Conservation (phyloP, 2,329 filamentous ascomycete genomes). For the Nemania bipapillata region DNA sequence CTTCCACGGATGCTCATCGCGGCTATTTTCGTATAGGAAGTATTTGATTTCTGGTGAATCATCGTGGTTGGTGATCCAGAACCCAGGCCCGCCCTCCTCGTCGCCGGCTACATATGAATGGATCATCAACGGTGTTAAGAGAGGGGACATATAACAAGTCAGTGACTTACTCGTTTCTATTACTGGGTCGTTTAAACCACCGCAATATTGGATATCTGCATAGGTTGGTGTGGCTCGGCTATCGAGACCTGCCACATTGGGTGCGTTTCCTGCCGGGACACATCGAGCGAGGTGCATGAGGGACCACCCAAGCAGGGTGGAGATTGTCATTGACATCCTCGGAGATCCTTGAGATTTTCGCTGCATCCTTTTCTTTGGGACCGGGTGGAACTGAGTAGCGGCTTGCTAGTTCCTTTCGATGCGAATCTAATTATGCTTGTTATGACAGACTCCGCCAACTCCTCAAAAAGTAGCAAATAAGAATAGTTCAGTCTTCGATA, state of each 20-base stretch:
- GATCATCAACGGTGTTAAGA: neutral
- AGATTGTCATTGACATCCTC: slow-evolving; percentile 5
- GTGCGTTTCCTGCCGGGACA: neutral
- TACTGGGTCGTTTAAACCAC: slow-evolving; percentile 13
- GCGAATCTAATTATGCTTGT: neutral
- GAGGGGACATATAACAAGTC: neutral
- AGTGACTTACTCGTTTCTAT: slow-evolving; percentile 34
- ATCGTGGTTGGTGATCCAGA: slow-evolving; percentile 45
- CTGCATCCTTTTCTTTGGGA: neutral
- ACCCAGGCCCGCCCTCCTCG: slow-evolving; percentile 39
- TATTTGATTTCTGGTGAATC: slow-evolving; percentile 38
- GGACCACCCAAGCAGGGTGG: neutral
- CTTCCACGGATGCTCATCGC: slow-evolving; percentile 47
- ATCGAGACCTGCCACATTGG: neutral
- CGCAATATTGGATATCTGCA: slow-evolving; percentile 29
- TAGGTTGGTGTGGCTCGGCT: neutral
- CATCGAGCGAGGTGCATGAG: neutral
- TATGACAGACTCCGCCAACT: neutral
- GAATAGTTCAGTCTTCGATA: neutral
- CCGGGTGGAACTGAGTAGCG: neutral
- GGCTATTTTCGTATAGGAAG: slow-evolving; percentile 47
- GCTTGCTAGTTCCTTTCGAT: neutral
- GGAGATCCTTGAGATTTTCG: neutral
- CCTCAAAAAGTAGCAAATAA: neutral
- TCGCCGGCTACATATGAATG: slow-evolving; percentile 32